These are phyloP conservation scores for Colletotrichum destructivum DNA, from an alignment of 2,329 filamentous ascomycete genomes.

Conservation along the genomic window DNA sequence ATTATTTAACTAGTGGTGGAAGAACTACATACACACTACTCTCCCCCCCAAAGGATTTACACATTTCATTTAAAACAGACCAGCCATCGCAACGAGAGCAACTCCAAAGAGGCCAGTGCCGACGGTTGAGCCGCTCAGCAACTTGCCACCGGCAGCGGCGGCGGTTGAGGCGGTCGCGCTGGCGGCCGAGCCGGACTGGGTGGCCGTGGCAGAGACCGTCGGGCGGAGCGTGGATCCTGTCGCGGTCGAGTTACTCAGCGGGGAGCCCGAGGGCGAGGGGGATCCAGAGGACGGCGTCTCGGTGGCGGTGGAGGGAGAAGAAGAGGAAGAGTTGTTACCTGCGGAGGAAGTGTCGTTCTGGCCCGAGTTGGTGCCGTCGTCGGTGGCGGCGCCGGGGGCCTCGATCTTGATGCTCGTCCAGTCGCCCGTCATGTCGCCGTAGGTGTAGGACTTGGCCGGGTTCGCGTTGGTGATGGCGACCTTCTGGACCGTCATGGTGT, in stretches of 20 bases:
- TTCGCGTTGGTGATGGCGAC: conserved; percentile 60
- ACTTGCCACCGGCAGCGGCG: conserved; percentile 7
- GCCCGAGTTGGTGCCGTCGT: conserved; percentile 35
- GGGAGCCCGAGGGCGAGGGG: conserved; percentile 17
- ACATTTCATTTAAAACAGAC: conserved; percentile 26
- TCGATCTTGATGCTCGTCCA: conserved; percentile 46
- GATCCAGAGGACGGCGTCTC: conserved; percentile 24
- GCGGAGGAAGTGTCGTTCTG: conserved; percentile 34
- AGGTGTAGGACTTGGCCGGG: conserved; percentile 52
- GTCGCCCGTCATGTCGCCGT: conserved; percentile 46
- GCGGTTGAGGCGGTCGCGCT: conserved; percentile 20
- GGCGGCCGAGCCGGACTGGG: conserved; percentile 32
- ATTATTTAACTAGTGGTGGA: background rate
- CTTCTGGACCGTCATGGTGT: conserved; percentile 70
- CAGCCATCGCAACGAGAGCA: conserved; percentile 27
- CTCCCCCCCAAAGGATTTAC: background rate
- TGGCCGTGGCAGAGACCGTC: conserved; percentile 18
- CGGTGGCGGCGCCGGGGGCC: conserved; percentile 15
- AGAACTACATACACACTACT: conserved; percentile 4
- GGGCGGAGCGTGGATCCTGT: conserved; percentile 21
- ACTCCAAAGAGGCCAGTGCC: conserved; percentile 32
- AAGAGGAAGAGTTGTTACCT: conserved; percentile 13
- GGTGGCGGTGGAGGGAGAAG: conserved; percentile 7
- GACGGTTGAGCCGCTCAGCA: conserved; percentile 9
- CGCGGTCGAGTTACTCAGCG: conserved; percentile 20